A percentile compares a stretch with the other conserved stretches of the same genome.
Conservation (phyloP, 108 stramenopile genomes). For the Nannochloropsis oceanica region DNA sequence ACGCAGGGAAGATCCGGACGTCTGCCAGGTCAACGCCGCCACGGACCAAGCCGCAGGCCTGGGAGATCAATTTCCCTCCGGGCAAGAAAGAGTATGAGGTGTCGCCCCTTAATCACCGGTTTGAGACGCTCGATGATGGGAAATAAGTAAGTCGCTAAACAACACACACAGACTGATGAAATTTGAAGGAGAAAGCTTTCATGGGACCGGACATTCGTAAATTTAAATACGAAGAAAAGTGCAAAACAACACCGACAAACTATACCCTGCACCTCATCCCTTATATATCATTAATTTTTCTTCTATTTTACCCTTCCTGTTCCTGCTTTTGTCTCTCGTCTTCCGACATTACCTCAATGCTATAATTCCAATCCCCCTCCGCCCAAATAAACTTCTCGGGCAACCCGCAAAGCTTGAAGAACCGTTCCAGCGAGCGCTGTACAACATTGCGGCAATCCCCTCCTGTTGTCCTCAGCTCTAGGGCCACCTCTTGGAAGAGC, state of each 20-base stretch:
- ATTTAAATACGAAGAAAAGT: no score
- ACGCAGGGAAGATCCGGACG: no score
- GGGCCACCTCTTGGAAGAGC: not conserved
- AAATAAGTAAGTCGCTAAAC: no score
- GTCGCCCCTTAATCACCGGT: not conserved
- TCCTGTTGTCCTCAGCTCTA: not conserved
- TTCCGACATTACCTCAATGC: not conserved
- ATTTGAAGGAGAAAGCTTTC: no score
- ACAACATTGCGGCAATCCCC: not conserved
- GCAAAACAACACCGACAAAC: no score
- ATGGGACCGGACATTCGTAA: no score
- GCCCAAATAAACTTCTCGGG: not conserved
- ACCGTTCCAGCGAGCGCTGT: not conserved
- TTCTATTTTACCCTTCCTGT: no score
- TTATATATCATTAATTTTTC: no score
- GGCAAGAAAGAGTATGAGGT: not conserved
- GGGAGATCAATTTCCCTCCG: not conserved
- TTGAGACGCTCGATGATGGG: not conserved
- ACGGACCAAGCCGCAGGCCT: not conserved
- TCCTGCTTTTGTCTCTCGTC: not conserved
- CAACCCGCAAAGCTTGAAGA: not conserved
- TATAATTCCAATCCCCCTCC: not conserved
- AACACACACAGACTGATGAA: no score
- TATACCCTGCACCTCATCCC: no score
- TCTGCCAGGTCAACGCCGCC: not conserved